These are phyloP conservation scores for Fusarium robinianum DNA, from an alignment of 2,329 filamentous ascomycete genomes.

Conservation along the genomic window DNA sequence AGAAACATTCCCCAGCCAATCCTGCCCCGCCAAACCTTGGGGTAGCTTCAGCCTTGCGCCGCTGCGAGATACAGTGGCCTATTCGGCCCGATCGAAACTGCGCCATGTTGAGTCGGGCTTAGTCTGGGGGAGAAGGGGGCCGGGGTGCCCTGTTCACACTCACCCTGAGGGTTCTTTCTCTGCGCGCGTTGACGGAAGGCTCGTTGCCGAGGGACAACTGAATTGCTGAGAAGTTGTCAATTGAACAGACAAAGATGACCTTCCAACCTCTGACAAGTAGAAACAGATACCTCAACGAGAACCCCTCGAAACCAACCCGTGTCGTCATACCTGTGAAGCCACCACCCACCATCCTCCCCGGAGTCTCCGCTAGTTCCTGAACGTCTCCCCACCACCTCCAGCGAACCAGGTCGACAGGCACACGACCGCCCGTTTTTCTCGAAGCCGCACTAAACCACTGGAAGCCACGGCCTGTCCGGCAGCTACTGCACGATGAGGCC, in stretches of 20 bases:
- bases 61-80: slow-evolving; percentile 21
- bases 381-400: slow-evolving; percentile 3
- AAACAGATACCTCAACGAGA: too few relatives aligned
- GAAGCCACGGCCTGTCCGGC: slow-evolving; percentile 34
- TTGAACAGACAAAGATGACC: too few relatives aligned
- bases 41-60: slow-evolving; percentile 31
- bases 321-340: too few relatives aligned
- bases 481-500: slow-evolving; percentile 37
- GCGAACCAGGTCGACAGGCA: slow-evolving; percentile 22
- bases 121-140: slow-evolving; percentile 24
- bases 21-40: slow-evolving; percentile 2
- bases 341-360: too few relatives aligned
- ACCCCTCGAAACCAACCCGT: too few relatives aligned
- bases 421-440: slow-evolving; percentile 30
- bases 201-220: too few relatives aligned
- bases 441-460: slow-evolving; percentile 32
- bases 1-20: not conserved
- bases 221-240: too few relatives aligned
- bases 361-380: slow-evolving; percentile 2
- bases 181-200: slow-evolving; percentile 33
- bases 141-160: slow-evolving; percentile 4
- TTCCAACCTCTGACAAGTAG: too few relatives aligned
- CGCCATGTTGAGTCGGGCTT: slow-evolving; percentile 22
- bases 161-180: slow-evolving; percentile 28
- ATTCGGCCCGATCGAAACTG: slow-evolving; percentile 35